phyloP scores from a whole-genome alignment of 225 moss, liverwort and hornwort species.

The Pleurozium schreberi region DNA sequence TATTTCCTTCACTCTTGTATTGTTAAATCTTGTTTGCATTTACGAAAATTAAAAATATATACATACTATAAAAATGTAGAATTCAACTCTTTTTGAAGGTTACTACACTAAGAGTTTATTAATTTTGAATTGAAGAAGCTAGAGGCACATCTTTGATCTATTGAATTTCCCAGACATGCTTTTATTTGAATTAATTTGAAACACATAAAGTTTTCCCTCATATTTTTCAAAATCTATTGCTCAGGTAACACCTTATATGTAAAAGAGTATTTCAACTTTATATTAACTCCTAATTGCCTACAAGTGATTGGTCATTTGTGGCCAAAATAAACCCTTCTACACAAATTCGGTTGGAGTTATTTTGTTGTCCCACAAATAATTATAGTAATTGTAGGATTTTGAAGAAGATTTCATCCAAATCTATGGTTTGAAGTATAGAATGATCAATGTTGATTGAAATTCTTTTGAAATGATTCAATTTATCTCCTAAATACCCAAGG shows the following conservation, averaged over 20 bases:
- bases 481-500: no score
- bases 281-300: neutral
- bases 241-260: neutral
- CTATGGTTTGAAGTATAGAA: neutral
- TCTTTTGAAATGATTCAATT: neutral
- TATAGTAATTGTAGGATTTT: no score
- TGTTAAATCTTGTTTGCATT: neutral
- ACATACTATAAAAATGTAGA: neutral
- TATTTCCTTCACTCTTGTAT: neutral
- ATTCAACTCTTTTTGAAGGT: neutral
- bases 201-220: neutral
- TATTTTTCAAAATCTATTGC: neutral
- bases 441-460: neutral
- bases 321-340: neutral
- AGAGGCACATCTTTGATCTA: neutral
- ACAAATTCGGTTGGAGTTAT: neutral
- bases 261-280: neutral
- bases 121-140: neutral
- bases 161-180: rapidly evolving
- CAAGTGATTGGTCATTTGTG: neutral
- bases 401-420: neutral
- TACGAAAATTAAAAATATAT: neutral
- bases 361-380: neutral
- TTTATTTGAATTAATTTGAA: neutral
- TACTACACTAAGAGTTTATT: neutral